Evolutionary conservation across 352 stramenopile species (phyloP), one percentile per base, ranked within the genome.

Genomic region (Globisporangium nodosum): DNA sequence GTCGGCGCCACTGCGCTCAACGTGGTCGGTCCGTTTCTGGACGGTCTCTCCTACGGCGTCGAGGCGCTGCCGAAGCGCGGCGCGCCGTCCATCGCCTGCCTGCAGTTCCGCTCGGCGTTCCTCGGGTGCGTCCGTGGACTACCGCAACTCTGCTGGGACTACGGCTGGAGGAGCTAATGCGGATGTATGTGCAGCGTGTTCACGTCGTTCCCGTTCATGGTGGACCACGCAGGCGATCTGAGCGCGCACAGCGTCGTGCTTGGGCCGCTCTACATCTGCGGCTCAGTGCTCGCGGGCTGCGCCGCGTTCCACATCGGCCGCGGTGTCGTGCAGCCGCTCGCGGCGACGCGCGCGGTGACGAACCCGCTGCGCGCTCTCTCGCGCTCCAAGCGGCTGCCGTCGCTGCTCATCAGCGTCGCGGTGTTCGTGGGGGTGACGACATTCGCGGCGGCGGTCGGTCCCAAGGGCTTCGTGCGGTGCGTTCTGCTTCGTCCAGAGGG

Each of bases 151-250:
- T 27, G 24, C 24, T 27, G 24, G 24, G 24, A 27, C 24, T 3
- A 27, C 24, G 2, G 24, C 24, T 27, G 24, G 24, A 27, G 24
- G 24, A 27, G 24, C 24, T 27, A 27, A 27, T 27, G 24, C 24
- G 24, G 24, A 27, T 27, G 24, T 27, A 27, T 27, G 24, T 65
- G 15, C 48, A 94, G 85, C 1, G 85, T 92, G 15, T 91, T 94
- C 56, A 94, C 85, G 47, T 93, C 83, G n/a, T 94, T 87, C 54
- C 85, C 83, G 56, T 94, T 90, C 70, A 94, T 94, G 85, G 79
- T 76, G 5, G 85, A 94, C 61, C 85, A 94, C 52, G 85, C 85
- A 1, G 81, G 85, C 2, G 85, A 92, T 48, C 71, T 94, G 9
- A 89, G 78, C 50, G 57, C 61, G 1, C 35, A 47, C 6, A 79